Base-by-base conservation (phyloP, 108 stramenopile species). In the Skeletonema tropicum region DNA sequence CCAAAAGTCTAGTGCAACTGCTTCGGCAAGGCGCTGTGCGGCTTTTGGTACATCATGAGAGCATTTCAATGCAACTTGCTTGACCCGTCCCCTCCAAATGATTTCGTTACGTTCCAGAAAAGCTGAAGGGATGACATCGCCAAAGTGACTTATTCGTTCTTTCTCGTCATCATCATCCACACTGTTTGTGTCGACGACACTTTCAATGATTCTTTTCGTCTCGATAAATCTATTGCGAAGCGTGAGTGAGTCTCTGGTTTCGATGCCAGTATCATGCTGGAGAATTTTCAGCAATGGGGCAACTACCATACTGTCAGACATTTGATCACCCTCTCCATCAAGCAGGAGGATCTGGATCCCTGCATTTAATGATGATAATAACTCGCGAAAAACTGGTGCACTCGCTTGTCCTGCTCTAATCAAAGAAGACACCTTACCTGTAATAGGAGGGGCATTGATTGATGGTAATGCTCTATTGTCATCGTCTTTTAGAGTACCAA, bases 341-440 rank as follows among this genome's bases (percentile, higher is more conserved):
- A 80, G 57, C 38, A 76, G 68, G 13, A 85, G 39, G 1, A 88
- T 64, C 0, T 68, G 57, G 15, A 70, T 64, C 1, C 88, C 86
- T 6, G 89, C 77, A 64, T 84, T 70, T n/a, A 95, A 66, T 21
- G 83, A 76, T 19, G 77, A 74, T 6, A 91, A 41, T n/a, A 93
- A 52, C 55, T 93, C 88, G 6, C 91, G 78, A 82, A 88, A 93
- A 14, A 95, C 87, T 9, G 83, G 25, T 5, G 91, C 92, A 48
- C 88, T 85, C 3, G 94, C 94, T 68, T 95, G 91, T 9, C 91
- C 91, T n/a, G 90, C 91, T 26, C 87, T 85, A 52, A 95, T 80
- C 79, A 93, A 60, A 25, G 88, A 79, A 14, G 90, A 46, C 12
- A 92, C 79, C 68, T 93, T 93, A 0, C 92, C 94, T 1, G 91